These are phyloP conservation scores for Adansonia gregorii DNA, from an alignment of 441 rosid genomes.

Conservation along the genomic window DNA sequence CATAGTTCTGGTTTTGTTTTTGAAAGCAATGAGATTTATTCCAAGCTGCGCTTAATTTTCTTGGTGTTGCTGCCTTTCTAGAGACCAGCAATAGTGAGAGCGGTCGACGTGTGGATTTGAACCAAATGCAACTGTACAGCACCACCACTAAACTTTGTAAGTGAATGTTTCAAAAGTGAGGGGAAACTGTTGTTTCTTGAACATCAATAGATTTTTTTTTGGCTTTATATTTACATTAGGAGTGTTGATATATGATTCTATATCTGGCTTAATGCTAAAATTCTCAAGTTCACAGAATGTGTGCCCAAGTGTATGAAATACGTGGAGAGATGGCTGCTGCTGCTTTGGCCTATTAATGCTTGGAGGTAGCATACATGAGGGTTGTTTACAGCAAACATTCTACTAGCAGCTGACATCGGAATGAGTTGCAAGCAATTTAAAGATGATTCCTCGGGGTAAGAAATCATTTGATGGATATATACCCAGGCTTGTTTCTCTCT, in stretches of 20 bases:
- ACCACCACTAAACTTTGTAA: slow-evolving; percentile 68
- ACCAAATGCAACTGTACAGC: slow-evolving; percentile 57
- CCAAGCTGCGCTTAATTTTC: slow-evolving; percentile 70
- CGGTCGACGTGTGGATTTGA: slow-evolving; percentile 50
- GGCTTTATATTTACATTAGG: background rate
- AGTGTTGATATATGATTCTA: background rate
- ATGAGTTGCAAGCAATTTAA: slow-evolving; percentile 62
- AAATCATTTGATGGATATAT: slow-evolving; percentile 16
- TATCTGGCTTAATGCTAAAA: slow-evolving; percentile 26
- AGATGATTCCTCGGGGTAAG: slow-evolving; percentile 64
- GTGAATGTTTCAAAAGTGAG: slow-evolving; percentile 36
- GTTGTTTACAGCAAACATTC: slow-evolving; percentile 52
- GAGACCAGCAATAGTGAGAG: slow-evolving; percentile 53
- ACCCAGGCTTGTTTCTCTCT: slow-evolving; percentile 21
- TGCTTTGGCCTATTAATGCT: slow-evolving; percentile 88
- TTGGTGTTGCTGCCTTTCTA: slow-evolving; percentile 64
- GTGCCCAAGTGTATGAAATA: slow-evolving; percentile 73
- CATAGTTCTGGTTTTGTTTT: slow-evolving; percentile 56
- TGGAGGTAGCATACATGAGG: slow-evolving; percentile 84
- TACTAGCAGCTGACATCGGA: slow-evolving; percentile 50
- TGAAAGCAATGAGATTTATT: slow-evolving; percentile 66
- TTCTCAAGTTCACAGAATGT: slow-evolving; percentile 49
- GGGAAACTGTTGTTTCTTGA: slow-evolving; percentile 18
- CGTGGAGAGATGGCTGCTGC: slow-evolving; percentile 74
- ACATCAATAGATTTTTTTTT: background rate